Conservation (phyloP, 768 basidiomycete genomes). For the Chalciporus sphaerocephalus region DNA sequence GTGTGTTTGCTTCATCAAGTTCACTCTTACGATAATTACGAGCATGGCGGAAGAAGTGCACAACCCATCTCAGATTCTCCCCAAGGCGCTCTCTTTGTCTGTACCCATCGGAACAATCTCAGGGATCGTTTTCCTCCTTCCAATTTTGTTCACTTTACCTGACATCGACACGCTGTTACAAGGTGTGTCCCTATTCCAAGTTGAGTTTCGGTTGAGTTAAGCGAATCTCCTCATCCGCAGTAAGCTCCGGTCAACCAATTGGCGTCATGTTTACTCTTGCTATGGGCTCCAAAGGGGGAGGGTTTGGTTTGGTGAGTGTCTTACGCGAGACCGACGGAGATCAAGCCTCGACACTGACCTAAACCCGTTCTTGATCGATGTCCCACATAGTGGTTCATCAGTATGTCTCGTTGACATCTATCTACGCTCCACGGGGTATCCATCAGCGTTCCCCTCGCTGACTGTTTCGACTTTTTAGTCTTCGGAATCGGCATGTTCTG, state of each 20-base stretch:
- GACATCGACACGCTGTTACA: slow-evolving; percentile 49
- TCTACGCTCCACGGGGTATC: neutral
- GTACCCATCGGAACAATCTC: slow-evolving; percentile 48
- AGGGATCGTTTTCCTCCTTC: slow-evolving; percentile 55
- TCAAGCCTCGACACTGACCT: neutral
- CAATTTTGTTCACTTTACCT: slow-evolving; percentile 62
- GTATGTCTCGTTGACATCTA: slow-evolving; percentile 22
- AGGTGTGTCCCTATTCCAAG: slow-evolving; percentile 32
- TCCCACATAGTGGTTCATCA: slow-evolving; percentile 37
- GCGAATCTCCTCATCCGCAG: slow-evolving; percentile 25
- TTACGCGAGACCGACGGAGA: slow-evolving; percentile 3
- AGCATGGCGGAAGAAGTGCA: slow-evolving; percentile 69
- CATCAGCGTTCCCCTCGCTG: neutral
- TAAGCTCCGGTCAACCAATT: slow-evolving; percentile 59
- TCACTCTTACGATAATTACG: slow-evolving; percentile 38
- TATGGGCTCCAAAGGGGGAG: slow-evolving; percentile 59
- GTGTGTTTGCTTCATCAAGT: neutral
- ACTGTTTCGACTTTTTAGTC: slow-evolving; percentile 30
- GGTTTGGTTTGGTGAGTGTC: slow-evolving; percentile 52
- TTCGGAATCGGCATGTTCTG: slow-evolving; percentile 58
- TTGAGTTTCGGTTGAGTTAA: slow-evolving; percentile 3
- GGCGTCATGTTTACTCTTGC: slow-evolving; percentile 58
- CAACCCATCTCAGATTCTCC: slow-evolving; percentile 51
- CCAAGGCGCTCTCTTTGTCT: slow-evolving; percentile 50
- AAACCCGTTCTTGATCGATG: neutral